A percentile compares a stretch with the other conserved stretches of the same genome.
These are phyloP conservation scores for Danielia oregonensis DNA, from an alignment of 805 yeast species.

Conservation along the genomic window DNA sequence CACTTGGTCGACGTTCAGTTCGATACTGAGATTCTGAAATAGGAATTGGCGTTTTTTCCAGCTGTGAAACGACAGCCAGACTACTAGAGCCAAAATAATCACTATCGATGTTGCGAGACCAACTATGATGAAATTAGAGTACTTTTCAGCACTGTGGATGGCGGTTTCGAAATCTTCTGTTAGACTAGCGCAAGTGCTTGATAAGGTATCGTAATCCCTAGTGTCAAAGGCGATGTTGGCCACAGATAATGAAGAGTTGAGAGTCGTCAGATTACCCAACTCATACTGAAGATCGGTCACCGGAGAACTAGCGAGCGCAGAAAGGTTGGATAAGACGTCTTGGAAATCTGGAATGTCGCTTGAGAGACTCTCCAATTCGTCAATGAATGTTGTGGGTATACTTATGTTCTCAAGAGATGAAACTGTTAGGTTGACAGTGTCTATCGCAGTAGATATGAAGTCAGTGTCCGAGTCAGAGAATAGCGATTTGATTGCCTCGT, in stretches of 20 bases:
- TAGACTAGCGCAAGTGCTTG: background rate
- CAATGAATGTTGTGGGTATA: conserved; percentile 64
- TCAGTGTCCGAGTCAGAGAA: conserved; percentile 37
- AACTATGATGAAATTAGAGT: background rate
- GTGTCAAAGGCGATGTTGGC: background rate
- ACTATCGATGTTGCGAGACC: background rate
- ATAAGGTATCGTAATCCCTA: background rate
- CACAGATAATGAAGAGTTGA: background rate
- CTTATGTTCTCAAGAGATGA: conserved; percentile 36
- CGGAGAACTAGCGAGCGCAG: conserved; percentile 53
- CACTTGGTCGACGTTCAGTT: background rate
- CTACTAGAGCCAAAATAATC: background rate
- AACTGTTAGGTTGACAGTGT: conserved; percentile 39
- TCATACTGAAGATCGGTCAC: conserved; percentile 46
- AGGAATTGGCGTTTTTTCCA: background rate
- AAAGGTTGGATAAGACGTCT: conserved; percentile 57
- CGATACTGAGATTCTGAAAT: background rate
- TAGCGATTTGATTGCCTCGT: conserved; percentile 46
- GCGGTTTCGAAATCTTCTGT: background rate
- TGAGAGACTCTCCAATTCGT: conserved; percentile 49
- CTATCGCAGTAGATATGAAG: conserved; percentile 43
- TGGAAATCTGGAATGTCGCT: conserved; percentile 62
- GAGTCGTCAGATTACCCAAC: conserved; percentile 19
- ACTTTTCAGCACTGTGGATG: background rate
- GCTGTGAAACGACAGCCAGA: background rate